Conservation (phyloP, 2,329 filamentous ascomycete species). For the Tolypocladium ophioglossoides region DNA sequence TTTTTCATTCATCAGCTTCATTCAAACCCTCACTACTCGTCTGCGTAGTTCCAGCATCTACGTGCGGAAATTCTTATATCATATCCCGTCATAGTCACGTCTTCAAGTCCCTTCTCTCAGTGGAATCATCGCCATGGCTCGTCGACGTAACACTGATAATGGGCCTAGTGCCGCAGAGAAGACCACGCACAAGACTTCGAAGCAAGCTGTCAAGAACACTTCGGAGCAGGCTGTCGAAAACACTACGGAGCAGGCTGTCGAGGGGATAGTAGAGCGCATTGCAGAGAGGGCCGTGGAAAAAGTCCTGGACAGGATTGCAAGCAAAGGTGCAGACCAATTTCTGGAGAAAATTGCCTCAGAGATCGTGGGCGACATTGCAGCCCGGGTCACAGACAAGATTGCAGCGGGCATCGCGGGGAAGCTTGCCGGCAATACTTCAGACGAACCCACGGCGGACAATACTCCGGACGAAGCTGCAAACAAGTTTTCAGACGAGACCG, state of each 20-base stretch:
- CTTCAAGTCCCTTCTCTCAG: too few species aligned
- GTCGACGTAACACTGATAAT: background rate
- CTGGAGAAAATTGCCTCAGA: background rate
- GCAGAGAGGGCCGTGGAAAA: background rate
- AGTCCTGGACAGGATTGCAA: background rate
- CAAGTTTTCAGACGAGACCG: background rate
- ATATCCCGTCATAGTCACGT: too few species aligned
- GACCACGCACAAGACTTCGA: background rate
- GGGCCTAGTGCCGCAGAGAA: background rate
- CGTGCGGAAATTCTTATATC: too few species aligned
- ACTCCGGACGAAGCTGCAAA: background rate
- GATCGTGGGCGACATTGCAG: background rate
- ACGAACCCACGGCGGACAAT: background rate
- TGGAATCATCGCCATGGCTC: background rate
- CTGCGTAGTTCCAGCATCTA: too few species aligned
- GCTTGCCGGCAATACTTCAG: background rate
- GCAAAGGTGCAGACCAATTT: background rate
- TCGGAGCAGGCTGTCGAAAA: background rate
- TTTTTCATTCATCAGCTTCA: too few species aligned
- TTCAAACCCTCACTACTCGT: too few species aligned
- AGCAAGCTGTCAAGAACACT: background rate
- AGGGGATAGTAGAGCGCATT: background rate
- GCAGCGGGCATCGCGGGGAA: background rate
- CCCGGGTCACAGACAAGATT: background rate
- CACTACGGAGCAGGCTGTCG: background rate